Base-by-base conservation (phyloP, 139 green algal genomes). In the Chlamydomonas sp. region DNA sequence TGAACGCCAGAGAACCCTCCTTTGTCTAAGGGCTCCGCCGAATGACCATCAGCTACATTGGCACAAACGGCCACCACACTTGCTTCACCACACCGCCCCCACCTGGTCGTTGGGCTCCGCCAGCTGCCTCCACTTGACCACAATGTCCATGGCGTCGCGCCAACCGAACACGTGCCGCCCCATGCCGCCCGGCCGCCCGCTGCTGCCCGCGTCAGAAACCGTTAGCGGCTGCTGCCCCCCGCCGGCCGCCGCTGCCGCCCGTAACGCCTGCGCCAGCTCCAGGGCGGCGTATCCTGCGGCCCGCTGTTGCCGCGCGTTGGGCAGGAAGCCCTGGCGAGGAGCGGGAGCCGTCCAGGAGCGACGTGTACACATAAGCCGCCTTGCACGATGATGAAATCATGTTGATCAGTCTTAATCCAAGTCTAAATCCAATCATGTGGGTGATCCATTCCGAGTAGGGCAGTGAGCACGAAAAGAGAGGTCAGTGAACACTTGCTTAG, bases 51-150 rank as follows among this genome's bases (percentile, higher is more conserved):
- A 77, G 7, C 4, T 7, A 49, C 62, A 75, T 68, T 14, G 5
- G 14, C 66, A 10, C 58, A 77, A 1, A 63, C 61, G n/a, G n/a
- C 77, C 4, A 59, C 83, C 58, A 84, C 5, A 18, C 49, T 49
- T 4, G 8, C 9, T 18, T 2, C 5, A 14, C 20, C 74, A 49
- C 57, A 6, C 76, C 73, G 75, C 60, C 5, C 91, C 20, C 31
- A 95, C 96, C 88, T 98, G 96, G 89, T 99, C 97, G 66, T 96
- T 97, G 7, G 97, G 97, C 90, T 99, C 97, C 17, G 93, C 91
- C 74, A 99, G 90, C 96, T 99, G 97, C n/a, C 97, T 92, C 97
- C 97, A 99, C 88, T 96, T 96, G 63, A 99, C 97, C 61, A 98
- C 87, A 18, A 98, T 94, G 92, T 98, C 96, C 94, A 98, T 97